These are phyloP conservation scores for Pulveroboletus sp. DNA, from an alignment of 768 basidiomycete species.

Conservation along the genomic window DNA sequence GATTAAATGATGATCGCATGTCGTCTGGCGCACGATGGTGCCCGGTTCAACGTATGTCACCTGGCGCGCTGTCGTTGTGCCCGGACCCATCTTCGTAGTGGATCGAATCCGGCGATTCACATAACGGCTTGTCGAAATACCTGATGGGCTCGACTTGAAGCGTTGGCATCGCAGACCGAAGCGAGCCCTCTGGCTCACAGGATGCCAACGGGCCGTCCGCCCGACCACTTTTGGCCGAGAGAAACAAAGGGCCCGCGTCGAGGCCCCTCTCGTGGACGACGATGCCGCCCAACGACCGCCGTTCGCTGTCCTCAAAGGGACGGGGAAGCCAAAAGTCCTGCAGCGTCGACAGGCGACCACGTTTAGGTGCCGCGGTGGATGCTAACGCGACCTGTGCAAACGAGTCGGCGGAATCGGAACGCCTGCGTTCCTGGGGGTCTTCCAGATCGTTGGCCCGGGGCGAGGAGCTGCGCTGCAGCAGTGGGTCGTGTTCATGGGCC, in stretches of 20 bases:
- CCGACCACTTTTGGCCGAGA: background rate
- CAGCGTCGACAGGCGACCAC: conserved; percentile 13
- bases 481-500: background rate
- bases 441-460: background rate
- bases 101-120: conserved; percentile 25
- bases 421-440: background rate
- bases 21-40: background rate
- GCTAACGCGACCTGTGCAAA: conserved; percentile 21
- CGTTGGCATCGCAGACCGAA: background rate
- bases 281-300: background rate
- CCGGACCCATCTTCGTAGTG: background rate
- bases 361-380: background rate
- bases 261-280: conserved; percentile 18
- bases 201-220: background rate
- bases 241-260: conserved; percentile 11
- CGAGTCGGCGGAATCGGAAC: conserved; percentile 12
- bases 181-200: background rate
- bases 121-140: conserved; percentile 11
- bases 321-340: conserved; percentile 16
- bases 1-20: too few relatives aligned
- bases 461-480: background rate
- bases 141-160: conserved; percentile 3
- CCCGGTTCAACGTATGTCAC: background rate
- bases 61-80: too few relatives aligned
- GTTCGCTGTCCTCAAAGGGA: conserved; percentile 16